A percentile compares a stretch with the other conserved stretches of the same genome.
Evolutionary conservation across 2,329 filamentous ascomycete species (phyloP).

Genomic region (Aspergillus bombycis): DNA sequence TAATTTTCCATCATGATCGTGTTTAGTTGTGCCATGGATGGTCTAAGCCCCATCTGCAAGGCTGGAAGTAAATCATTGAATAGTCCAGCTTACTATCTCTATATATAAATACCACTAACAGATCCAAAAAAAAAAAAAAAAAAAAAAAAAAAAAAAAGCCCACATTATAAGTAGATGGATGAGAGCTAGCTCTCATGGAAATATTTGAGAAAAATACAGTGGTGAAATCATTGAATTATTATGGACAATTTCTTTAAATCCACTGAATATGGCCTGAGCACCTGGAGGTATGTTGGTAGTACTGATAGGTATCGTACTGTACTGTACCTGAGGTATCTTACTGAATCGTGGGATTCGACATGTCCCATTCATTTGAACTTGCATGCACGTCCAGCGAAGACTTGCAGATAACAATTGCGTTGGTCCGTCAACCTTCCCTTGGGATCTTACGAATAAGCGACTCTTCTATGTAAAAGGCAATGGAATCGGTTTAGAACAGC

Average conservation of each 20-base stretch:
- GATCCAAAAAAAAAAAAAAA: background rate
- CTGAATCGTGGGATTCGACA: background rate
- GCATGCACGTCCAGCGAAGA: slow-evolving; percentile 12
- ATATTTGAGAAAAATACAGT: background rate
- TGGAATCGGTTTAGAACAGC: background rate
- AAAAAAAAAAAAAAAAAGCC: background rate
- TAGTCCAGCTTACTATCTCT: background rate
- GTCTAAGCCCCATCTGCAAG: background rate
- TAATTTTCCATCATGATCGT: background rate
- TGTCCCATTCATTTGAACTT: background rate
- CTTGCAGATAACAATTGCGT: slow-evolving; percentile 6
- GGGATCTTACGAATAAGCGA: background rate
- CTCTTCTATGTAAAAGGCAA: background rate
- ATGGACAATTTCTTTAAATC: background rate
- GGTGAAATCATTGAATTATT: background rate
- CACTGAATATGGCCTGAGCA: too few relatives aligned
- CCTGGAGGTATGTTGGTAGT: background rate
- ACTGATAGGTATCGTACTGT: background rate
- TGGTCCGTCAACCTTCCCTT: background rate
- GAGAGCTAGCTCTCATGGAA: background rate
- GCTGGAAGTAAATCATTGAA: slow-evolving; percentile 1
- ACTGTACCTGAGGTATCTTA: background rate
- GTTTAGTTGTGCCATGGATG: slow-evolving; percentile 4
- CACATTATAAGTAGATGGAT: background rate
- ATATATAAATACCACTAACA: background rate